These are phyloP conservation scores for Trichoderma brevicompactum DNA, from an alignment of 2,329 filamentous ascomycete genomes.

Conservation along the genomic window DNA sequence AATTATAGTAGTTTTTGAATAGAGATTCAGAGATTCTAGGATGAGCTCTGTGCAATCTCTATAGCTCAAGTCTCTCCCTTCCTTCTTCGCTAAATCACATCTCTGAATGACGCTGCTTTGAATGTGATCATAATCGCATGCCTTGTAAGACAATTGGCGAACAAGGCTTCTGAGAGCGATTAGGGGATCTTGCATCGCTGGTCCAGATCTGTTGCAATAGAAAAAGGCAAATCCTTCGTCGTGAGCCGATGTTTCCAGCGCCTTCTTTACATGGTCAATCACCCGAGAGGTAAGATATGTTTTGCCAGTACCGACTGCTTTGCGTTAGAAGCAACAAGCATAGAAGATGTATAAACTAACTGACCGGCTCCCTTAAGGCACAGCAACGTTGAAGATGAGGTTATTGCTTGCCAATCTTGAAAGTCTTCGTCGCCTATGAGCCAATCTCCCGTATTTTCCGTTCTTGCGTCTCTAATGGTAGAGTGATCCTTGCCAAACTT, in stretches of 20 bases:
- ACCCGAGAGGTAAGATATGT: conserved; percentile 26
- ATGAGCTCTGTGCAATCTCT: conserved; percentile 29
- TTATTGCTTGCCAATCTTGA: conserved; percentile 9
- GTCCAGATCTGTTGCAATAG: conserved; percentile 31
- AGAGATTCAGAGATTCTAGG: conserved; percentile 25
- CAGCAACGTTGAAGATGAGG: conserved; percentile 19
- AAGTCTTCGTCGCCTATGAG: conserved; percentile 8
- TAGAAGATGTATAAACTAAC: background rate
- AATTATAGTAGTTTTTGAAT: conserved; percentile 28
- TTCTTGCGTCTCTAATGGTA: background rate
- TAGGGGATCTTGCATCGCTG: conserved; percentile 26
- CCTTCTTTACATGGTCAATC: conserved; percentile 4
- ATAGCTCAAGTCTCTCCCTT: conserved; percentile 4
- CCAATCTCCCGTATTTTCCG: conserved; percentile 12
- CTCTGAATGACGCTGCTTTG: background rate
- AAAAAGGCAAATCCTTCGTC: conserved; percentile 32
- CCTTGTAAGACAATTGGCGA: conserved; percentile 29
- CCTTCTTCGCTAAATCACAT: conserved; percentile 17
- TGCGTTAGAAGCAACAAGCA: background rate
- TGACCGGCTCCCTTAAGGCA: conserved; percentile 23
- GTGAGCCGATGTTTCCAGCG: background rate
- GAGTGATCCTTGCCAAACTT: conserved; percentile 8
- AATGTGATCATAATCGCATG: background rate
- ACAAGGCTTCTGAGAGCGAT: conserved; percentile 30
- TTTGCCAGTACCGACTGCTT: conserved; percentile 27